Evolutionary conservation across 2,329 filamentous ascomycete genomes (phyloP).

Genomic region (Colletotrichum tofieldiae): DNA sequence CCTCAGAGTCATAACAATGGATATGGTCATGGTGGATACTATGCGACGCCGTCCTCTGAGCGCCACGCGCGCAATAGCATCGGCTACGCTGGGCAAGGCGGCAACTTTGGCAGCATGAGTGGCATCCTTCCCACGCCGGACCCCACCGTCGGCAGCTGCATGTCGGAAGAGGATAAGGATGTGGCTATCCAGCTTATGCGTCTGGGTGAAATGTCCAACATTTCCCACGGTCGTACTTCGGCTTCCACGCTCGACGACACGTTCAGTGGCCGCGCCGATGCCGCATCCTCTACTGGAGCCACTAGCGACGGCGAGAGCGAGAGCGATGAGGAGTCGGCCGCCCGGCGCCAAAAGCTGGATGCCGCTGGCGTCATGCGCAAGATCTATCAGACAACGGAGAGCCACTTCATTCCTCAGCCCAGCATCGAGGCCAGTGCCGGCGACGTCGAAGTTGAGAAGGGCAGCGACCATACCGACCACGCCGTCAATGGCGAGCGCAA

Average conservation of each 20-base stretch:
- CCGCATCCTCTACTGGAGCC: slow-evolving; percentile 86
- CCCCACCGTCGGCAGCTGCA: slow-evolving; percentile 96
- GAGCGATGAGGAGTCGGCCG: slow-evolving; percentile 73
- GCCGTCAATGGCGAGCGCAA: slow-evolving; percentile 57
- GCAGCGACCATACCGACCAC: slow-evolving; percentile 53
- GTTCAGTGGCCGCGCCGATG: slow-evolving; percentile 90
- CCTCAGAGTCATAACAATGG: slow-evolving; percentile 81
- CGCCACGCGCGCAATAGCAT: slow-evolving; percentile 78
- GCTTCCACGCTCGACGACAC: slow-evolving; percentile 95
- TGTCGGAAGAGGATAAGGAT: slow-evolving; percentile 94
- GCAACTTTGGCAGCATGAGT: slow-evolving; percentile 48
- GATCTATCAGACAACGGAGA: slow-evolving; percentile 67
- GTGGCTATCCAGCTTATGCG: slow-evolving; percentile 98
- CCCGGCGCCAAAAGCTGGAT: slow-evolving; percentile 72
- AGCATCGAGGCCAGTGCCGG: slow-evolving; percentile 69
- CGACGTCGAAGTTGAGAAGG: slow-evolving; percentile 66
- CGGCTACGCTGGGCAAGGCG: slow-evolving; percentile 60
- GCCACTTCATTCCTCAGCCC: slow-evolving; percentile 63
- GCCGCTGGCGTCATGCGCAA: slow-evolving; percentile 59
- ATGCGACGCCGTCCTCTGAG: slow-evolving; percentile 75
- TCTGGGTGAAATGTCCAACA: slow-evolving; percentile 92
- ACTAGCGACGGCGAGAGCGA: slow-evolving; percentile 84
- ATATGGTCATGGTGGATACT: slow-evolving; percentile 70
- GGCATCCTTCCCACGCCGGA: slow-evolving; percentile 92
- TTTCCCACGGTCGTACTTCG: slow-evolving; percentile 93